Evolutionary conservation across 2,329 filamentous ascomycete genomes (phyloP), one percentile per base, ranked within the genome.

Genomic region (Magnaporthales sp.): DNA sequence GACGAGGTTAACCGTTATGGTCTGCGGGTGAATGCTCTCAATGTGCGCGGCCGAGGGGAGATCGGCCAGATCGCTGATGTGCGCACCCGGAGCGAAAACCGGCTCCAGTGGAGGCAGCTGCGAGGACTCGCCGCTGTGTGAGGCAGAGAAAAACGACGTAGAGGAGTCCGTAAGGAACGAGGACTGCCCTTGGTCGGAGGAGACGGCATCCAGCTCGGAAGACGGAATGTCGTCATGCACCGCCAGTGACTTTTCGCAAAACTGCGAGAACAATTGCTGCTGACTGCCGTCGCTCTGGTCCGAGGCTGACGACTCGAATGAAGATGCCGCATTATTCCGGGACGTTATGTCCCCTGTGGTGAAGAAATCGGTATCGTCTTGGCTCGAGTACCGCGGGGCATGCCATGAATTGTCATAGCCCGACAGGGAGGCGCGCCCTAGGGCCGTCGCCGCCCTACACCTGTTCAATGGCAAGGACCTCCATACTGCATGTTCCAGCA

Each of bases 1-100:
- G n/a, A 97, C 84, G 6, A 97, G 76, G 74, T 93, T 92, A 29
- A 93, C 85, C 0, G 92, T 93, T 74, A 93, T 86, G 0, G 92
- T 96, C 73, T 93, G 90, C 0, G 93, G 93, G 31, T 84, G 80
- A 62, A 96, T 89, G 0, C 84, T 84, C 10, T 81, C 74, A 6
- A 97, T 81, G 71, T 90, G 86, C 2, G 75, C 73, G 0, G 91
- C 89, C 24, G 81, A 83, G 0, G 93, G 93, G 10, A 97, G 80
- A 68, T 89, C 85, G 65, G 84, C 83, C 15, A 97, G 80, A 72
- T 92, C 81, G 31, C 80, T 88, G 56, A 93, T 76, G 46, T 80
- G 78, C 73, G 80, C 51, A 5, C 29, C 56, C 19, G 30, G 22
- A 19, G 71, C 73, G 19, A 75, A 38, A 72, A 26, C 69, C 75